Base-by-base conservation (phyloP, 805 yeast species). In the Starmerella floris region DNA sequence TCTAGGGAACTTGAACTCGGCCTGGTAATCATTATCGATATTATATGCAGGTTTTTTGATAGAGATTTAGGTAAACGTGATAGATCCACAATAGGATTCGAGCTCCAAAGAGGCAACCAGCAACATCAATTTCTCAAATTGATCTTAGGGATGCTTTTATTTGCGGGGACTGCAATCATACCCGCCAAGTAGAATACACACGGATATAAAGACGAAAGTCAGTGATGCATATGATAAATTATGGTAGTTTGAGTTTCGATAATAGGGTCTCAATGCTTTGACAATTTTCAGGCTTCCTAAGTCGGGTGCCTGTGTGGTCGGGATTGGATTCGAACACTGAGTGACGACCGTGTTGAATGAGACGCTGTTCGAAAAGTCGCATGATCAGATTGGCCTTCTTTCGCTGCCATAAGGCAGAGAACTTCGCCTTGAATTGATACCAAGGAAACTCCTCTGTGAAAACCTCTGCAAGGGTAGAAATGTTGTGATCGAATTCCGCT, bases 361-460 rank as follows among this genome's bases (percentile, higher is more conserved):
- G 20, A 15, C 23, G 35, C 22, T 22, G 25, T 27, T 50, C 53
- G 22, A 48, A 35, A 27, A 11, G 23, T 9, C 25, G 40, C 30
- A 50, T 34, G 2, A 33, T 28, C 10, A 41, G 32, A 21, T 43
- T 49, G 15, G 43, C 42, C 5, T 15, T 30, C 35, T 49, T 50
- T 11, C 44, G 39, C 23, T 22, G 17, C 4, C 31, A 20, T 25
- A 43, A 8, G 11, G 44, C 38, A 17, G 33, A 23, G 21, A 50
- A 13, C 34, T 50, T 50, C 5, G 23, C 25, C 21, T 23, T 16
- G 16, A 41, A 30, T 28, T 44, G 40, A 31, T 42, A 49, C 54
- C 54, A 50, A 9, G 54, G 52, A 31, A 35, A 42, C 38, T 50
- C 54, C 9, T 23, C 25, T 1, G 47, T 44, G 38, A 46, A 43